These are phyloP conservation scores for Rhipidocladum racemiflorum DNA, from an alignment of 176 grass and related monocot genomes.

Conservation along the genomic window DNA sequence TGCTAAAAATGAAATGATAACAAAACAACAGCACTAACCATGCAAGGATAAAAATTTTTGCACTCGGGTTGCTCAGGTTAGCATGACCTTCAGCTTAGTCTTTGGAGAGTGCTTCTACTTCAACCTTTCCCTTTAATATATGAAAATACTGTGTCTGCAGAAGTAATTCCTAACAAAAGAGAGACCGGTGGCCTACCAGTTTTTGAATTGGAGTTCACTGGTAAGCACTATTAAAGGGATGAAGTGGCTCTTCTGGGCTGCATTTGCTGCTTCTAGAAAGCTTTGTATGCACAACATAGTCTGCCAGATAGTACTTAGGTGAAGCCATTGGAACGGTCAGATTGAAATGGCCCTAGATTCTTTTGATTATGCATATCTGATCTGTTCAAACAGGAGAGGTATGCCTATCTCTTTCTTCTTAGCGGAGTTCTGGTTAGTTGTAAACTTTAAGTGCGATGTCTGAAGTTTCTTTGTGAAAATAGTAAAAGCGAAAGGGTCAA, in stretches of 20 bases:
- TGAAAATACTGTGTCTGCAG: too few relatives aligned
- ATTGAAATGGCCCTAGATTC: conserved; percentile 37
- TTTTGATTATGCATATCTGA: conserved; percentile 12
- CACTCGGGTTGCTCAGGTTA: too few relatives aligned
- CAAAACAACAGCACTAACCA: too few relatives aligned
- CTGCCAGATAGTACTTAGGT: conserved; percentile 21
- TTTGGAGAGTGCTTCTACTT: too few relatives aligned
- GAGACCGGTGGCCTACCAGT: conserved; percentile 7
- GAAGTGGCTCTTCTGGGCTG: conserved; percentile 47
- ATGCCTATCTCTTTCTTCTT: not conserved
- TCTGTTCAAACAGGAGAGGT: not conserved
- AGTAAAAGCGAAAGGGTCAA: not conserved
- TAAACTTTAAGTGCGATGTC: not conserved
- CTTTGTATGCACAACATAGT: conserved; percentile 44
- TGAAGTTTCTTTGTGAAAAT: not conserved
- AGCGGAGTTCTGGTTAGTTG: not conserved
- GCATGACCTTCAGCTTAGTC: too few relatives aligned
- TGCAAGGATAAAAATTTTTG: too few relatives aligned
- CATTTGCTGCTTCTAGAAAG: conserved; percentile 44
- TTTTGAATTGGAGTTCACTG: conserved; percentile 40
- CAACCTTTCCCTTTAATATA: too few relatives aligned
- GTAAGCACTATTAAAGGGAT: conserved; percentile 42
- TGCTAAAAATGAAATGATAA: too few relatives aligned
- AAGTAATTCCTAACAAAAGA: too few relatives aligned
- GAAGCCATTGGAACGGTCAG: conserved; percentile 27